phyloP scores from a whole-genome alignment of 2,329 filamentous ascomycete species.

The Penicillium sp. region DNA sequence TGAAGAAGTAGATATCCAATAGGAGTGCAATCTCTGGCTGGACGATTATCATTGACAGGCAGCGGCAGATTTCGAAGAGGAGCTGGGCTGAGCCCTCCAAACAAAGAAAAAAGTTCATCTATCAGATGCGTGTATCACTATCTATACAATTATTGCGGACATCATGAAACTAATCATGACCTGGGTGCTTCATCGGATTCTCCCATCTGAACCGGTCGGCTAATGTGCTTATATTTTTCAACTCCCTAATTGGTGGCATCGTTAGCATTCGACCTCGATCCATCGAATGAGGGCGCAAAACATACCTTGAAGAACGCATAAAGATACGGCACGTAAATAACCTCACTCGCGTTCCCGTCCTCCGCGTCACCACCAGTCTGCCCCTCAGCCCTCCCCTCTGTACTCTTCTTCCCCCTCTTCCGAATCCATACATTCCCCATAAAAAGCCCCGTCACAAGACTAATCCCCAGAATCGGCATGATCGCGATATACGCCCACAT shows the following conservation, averaged over 20 bases:
- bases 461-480: slow-evolving; percentile 61
- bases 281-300: not conserved
- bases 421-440: slow-evolving; percentile 60
- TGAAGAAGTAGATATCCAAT: no score
- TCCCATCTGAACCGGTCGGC: slow-evolving; percentile 20
- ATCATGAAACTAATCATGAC: not conserved
- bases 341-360: slow-evolving; percentile 29
- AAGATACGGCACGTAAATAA: slow-evolving; percentile 37
- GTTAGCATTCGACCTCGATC: not conserved
- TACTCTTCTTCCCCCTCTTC: slow-evolving; percentile 25
- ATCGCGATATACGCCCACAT: slow-evolving; percentile 69
- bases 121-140: not conserved
- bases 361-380: slow-evolving; percentile 5
- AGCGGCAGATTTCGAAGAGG: no score
- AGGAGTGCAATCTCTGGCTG: no score
- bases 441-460: slow-evolving; percentile 49
- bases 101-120: no score
- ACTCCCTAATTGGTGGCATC: slow-evolving; percentile 25
- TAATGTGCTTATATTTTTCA: slow-evolving; percentile 31
- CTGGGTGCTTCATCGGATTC: not conserved
- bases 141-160: not conserved
- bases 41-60: no score
- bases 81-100: no score
- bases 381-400: slow-evolving; percentile 6
- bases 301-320: slow-evolving; percentile 38